Base-by-base conservation (phyloP, 768 basidiomycete species). In the Daedaleopsis sinensis region DNA sequence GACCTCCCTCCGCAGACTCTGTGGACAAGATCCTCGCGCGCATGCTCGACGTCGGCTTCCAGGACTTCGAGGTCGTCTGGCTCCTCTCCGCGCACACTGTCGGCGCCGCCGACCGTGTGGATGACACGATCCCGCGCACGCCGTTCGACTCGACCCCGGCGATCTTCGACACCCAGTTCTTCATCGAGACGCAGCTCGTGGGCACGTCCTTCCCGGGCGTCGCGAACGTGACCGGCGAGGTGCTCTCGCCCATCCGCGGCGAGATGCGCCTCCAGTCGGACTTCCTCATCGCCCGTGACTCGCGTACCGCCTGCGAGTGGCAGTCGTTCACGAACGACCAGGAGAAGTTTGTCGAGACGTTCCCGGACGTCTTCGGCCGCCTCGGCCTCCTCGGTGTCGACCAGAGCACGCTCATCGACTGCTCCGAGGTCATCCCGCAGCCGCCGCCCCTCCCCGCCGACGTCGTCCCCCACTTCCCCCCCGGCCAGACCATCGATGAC, bases 71-170 rank as follows among this genome's bases (percentile, higher is more conserved):
- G 55, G 65, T 78, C 18, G 72, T 77, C 24, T 71, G 73, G 15
- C 67, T 78, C 9, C 68, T 78, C 18, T 69, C 71, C 23, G 75
- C 74, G 39, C 66, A 68, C 54, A 58, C 67, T 18, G 60, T 68
- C 37, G 65, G 63, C 11, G 64, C 62, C 27, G 61, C 64, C 23
- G 61, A 65, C 42, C 37, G 52, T 64, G 32, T 70, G 64, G 49
- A 72, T 71, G 62, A 69, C 59, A 69, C 52, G 54, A 57, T 65
- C 54, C 65, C 71, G 18, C 71, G 76, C 36, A 73, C 76, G 11
- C 79, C 81, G 1, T 80, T 83, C 67, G 81, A 83, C 67, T 77
- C 79, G 0, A 82, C 81, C 4, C 81, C 80, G 1, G 62, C 65
- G 6, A 52, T 72, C 13, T 80, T 80, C 47, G 81, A 82, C 62